These are phyloP conservation scores for Grosmannia serpens DNA, from an alignment of 2,329 filamentous ascomycete species.

Conservation along the genomic window DNA sequence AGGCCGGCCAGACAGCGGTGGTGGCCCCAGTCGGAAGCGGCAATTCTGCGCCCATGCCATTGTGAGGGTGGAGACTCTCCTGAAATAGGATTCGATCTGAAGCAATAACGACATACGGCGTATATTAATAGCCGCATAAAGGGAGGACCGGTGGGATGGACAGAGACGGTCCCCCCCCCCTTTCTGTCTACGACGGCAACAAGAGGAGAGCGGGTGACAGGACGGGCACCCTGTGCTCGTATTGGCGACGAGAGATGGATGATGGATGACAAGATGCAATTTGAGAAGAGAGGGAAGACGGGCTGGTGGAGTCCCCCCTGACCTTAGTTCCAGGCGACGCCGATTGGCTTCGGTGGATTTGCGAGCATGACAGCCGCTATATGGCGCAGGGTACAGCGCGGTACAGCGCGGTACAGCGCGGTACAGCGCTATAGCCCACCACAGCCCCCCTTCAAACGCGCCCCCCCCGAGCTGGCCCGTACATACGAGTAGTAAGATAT, in stretches of 20 bases:
- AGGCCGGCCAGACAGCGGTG: not conserved
- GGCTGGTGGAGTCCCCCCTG: not conserved
- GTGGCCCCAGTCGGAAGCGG: not conserved
- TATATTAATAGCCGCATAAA: not conserved
- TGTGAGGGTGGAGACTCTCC: not conserved
- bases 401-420: too few relatives aligned
- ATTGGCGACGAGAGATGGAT: not conserved
- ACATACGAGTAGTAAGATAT: too few relatives aligned
- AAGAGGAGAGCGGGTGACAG: not conserved
- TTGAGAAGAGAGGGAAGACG: not conserved
- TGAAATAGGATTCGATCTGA: not conserved
- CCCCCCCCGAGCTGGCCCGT: too few relatives aligned
- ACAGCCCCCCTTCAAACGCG: too few relatives aligned
- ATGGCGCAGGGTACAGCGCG: too few relatives aligned
- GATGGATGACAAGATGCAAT: not conserved
- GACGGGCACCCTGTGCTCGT: not conserved
- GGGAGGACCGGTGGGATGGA: not conserved
- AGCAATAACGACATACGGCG: not conserved
- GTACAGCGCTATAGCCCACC: too few relatives aligned
- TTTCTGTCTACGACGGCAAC: not conserved
- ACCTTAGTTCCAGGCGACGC: not conserved
- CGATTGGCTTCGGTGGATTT: too few relatives aligned
- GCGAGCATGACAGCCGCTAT: too few relatives aligned
- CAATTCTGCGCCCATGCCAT: not conserved
- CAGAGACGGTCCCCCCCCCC: not conserved